These are phyloP conservation scores for Phylloporus sp. DNA, from an alignment of 768 basidiomycete genomes.

Conservation along the genomic window DNA sequence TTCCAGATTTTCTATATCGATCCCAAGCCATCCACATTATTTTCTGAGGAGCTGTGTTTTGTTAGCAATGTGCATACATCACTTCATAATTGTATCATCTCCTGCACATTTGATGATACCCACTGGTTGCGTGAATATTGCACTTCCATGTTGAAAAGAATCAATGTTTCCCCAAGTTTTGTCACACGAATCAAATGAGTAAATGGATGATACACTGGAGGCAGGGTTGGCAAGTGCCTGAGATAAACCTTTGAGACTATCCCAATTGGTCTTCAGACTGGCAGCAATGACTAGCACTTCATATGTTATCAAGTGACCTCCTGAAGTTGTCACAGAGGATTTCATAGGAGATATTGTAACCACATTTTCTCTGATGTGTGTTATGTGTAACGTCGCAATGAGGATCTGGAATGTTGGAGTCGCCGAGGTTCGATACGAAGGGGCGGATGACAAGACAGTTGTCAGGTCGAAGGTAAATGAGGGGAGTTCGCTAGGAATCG, in stretches of 20 bases:
- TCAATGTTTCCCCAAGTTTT: slow-evolving; percentile 85
- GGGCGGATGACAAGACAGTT: too few relatives aligned
- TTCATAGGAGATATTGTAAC: slow-evolving; percentile 67
- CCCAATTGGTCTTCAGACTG: slow-evolving; percentile 85
- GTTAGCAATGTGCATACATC: slow-evolving; percentile 3
- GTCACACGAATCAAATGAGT: slow-evolving; percentile 85
- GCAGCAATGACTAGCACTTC: slow-evolving; percentile 86
- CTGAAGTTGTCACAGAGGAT: slow-evolving; percentile 67
- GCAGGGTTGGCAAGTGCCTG: slow-evolving; percentile 71
- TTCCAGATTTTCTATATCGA: slow-evolving; percentile 56
- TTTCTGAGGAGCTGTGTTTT: slow-evolving; percentile 69
- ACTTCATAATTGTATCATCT: slow-evolving; percentile 39
- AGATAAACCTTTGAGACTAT: slow-evolving; percentile 64
- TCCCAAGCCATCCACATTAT: slow-evolving; percentile 99
- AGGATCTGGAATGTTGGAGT: too few relatives aligned
- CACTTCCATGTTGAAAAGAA: slow-evolving; percentile 67
- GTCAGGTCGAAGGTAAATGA: too few relatives aligned
- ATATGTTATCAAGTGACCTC: slow-evolving; percentile 69
- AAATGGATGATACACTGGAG: slow-evolving; percentile 87
- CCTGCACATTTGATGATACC: slow-evolving; percentile 93
- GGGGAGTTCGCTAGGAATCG: too few relatives aligned
- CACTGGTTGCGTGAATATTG: slow-evolving; percentile 92
- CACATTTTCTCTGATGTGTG: slow-evolving; percentile 67
- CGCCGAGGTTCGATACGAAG: too few relatives aligned
- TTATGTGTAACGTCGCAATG: too few relatives aligned